Evolutionary conservation across 2,329 filamentous ascomycete genomes (phyloP).

Genomic region (Exophiala phaeomuriformis): DNA sequence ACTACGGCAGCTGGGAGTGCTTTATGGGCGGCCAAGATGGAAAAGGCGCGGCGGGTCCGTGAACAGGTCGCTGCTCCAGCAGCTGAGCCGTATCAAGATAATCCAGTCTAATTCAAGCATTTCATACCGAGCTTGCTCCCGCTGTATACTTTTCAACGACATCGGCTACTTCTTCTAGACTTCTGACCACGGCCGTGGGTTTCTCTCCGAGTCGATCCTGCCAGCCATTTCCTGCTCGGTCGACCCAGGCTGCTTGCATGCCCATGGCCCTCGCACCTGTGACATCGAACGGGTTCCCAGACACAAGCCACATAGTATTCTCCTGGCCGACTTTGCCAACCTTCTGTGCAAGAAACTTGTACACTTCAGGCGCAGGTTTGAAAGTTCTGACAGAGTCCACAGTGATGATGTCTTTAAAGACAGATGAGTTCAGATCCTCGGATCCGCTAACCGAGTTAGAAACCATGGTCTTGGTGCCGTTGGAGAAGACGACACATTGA

Average conservation of each 20-base stretch:
- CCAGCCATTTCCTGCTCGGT: conserved; percentile 58
- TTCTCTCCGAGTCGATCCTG: conserved; percentile 50
- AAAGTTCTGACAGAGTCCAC: conserved; percentile 55
- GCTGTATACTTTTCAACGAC: conserved; percentile 27
- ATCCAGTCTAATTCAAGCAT: conserved; percentile 23
- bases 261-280: conserved; percentile 57
- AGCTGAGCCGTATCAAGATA: conserved; percentile 35
- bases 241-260: conserved; percentile 60
- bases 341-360: conserved; percentile 51
- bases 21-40: conserved; percentile 75
- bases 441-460: conserved; percentile 52
- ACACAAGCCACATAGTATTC: conserved; percentile 59
- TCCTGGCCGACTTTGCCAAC: conserved; percentile 43
- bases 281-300: conserved; percentile 66
- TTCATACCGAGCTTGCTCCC: background rate
- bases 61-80: conserved; percentile 25
- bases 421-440: conserved; percentile 44
- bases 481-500: conserved; percentile 60
- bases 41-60: conserved; percentile 46
- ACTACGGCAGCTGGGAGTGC: conserved; percentile 80
- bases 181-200: conserved; percentile 50
- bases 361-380: conserved; percentile 59
- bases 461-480: conserved; percentile 60
- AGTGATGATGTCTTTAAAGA: conserved; percentile 53
- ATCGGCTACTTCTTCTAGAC: conserved; percentile 52